Conservation (phyloP, 106 monocot species). For the Dioscorea alata region DNA sequence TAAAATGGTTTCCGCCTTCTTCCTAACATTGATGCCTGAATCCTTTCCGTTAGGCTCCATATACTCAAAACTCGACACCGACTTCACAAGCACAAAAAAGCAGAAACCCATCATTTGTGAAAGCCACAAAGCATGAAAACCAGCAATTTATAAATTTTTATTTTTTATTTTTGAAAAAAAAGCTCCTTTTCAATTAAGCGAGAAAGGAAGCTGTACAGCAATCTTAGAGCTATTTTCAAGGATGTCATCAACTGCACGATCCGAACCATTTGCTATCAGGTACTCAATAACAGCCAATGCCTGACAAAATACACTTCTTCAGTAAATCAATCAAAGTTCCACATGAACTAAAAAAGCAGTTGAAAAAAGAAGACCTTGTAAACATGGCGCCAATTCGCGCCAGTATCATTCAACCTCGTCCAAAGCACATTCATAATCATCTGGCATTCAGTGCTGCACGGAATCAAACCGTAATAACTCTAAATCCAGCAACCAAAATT, state of each 20-base stretch:
- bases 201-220: conserved; percentile 38
- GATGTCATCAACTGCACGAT: conserved; percentile 14
- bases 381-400: background rate
- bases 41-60: conserved; percentile 95
- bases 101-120: background rate
- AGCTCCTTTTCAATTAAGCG: background rate
- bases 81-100: conserved; percentile 41
- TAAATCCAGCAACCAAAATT: background rate
- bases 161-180: no score
- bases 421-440: background rate
- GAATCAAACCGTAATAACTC: no score
- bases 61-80: conserved; percentile 72
- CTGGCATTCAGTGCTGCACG: background rate
- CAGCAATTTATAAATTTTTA: background rate
- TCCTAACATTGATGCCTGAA: conserved; percentile 80
- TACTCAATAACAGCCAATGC: background rate
- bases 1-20: conserved; percentile 74
- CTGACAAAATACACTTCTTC: background rate
- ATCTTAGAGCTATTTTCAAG: conserved; percentile 64
- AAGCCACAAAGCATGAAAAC: background rate
- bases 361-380: background rate
- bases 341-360: background rate
- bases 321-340: background rate
- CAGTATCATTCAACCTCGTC: background rate
- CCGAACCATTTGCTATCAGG: background rate